These are phyloP conservation scores for Symbiodinium pilosum DNA, from an alignment of 73 alveolate species.

Conservation along the genomic window DNA sequence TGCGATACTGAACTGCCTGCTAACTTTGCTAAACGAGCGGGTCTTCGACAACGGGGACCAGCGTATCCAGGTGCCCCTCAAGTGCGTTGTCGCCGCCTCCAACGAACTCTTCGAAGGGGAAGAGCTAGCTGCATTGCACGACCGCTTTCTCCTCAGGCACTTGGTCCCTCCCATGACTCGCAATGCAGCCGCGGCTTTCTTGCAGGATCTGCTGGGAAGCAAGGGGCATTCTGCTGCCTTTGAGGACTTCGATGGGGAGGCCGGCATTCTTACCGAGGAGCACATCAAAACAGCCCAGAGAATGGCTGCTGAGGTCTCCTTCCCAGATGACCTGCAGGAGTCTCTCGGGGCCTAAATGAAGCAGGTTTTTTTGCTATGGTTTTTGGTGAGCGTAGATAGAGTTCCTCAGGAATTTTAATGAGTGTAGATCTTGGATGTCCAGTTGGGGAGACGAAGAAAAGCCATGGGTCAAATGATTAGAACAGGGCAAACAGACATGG, in stretches of 20 bases:
- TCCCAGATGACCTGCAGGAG: slow-evolving; percentile 15
- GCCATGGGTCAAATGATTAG: no score
- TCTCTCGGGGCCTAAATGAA: no score
- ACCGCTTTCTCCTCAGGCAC: slow-evolving; percentile 28
- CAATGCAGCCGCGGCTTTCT: background rate
- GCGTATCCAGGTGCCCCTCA: background rate
- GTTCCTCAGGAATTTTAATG: no score
- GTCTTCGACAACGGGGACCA: background rate
- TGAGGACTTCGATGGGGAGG: background rate
- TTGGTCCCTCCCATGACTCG: background rate
- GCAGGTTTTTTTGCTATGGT: no score
- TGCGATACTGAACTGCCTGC: slow-evolving; percentile 10
- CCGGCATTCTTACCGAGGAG: background rate
- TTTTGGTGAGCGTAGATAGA: no score
- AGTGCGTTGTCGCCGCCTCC: slow-evolving; percentile 29
- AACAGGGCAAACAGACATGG: no score
- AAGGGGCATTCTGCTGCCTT: background rate
- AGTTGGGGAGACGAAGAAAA: no score
- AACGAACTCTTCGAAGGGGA: slow-evolving; percentile 2
- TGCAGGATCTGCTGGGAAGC: background rate
- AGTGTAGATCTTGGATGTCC: no score
- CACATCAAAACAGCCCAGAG: background rate
- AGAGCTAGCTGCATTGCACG: slow-evolving; percentile 11
- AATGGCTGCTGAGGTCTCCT: background rate
- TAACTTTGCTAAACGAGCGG: slow-evolving; percentile 8